Evolutionary conservation across 129 eudicot species (phyloP).

Genomic region (Escallonia herrerae): DNA sequence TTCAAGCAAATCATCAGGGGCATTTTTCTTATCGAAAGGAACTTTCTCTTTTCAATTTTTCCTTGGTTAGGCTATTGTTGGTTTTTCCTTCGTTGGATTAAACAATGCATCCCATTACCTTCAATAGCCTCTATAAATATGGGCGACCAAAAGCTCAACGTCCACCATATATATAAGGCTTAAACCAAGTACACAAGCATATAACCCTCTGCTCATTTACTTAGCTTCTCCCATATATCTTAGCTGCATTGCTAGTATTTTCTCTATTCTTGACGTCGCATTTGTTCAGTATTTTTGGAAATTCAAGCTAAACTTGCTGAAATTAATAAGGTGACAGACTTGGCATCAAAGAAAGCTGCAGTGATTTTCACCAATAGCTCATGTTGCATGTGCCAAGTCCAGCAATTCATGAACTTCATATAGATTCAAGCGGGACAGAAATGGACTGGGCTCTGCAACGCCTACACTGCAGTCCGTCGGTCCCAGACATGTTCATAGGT

Average conservation of each 20-base stretch:
- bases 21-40: conserved; percentile 45
- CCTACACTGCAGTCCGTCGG: conserved; percentile 65
- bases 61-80: conserved; percentile 3
- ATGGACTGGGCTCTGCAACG: conserved; percentile 71
- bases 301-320: background rate
- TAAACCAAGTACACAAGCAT: conserved; percentile 3
- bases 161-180: conserved; percentile 25
- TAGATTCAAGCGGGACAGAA: conserved; percentile 45
- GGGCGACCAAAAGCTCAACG: conserved; percentile 28
- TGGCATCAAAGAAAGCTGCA: conserved; percentile 78
- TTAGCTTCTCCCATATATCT: conserved; percentile 3
- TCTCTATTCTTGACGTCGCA: background rate
- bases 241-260: background rate
- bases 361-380: conserved; percentile 96
- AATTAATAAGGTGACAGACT: conserved; percentile 71
- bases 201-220: background rate
- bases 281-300: background rate
- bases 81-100: conserved; percentile 8
- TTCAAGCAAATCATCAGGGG: conserved; percentile 31
- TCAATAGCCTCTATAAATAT: conserved; percentile 48
- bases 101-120: conserved; percentile 23
- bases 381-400: conserved; percentile 98
- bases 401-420: conserved; percentile 77
- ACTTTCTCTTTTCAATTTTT: conserved; percentile 19
- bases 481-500: conserved; percentile 90